Evolutionary conservation across 768 basidiomycete genomes (phyloP).

Genomic region (Hemileccinum rubropunctum): DNA sequence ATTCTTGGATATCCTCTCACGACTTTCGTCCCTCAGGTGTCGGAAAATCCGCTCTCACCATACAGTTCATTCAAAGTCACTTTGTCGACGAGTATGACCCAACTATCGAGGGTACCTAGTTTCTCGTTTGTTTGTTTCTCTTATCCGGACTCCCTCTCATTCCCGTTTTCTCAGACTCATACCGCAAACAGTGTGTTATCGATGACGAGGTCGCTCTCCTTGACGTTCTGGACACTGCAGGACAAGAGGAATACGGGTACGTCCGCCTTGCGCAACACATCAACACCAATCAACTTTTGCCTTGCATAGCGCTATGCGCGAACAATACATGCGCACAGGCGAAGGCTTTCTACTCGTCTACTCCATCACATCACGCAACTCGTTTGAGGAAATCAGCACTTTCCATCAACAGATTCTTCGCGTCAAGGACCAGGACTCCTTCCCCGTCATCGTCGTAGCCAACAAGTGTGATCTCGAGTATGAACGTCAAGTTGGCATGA

Average conservation of each 20-base stretch:
- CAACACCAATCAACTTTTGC: background rate
- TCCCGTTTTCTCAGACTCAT: slow-evolving; percentile 63
- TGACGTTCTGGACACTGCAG: slow-evolving; percentile 96
- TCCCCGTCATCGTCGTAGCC: slow-evolving; percentile 96
- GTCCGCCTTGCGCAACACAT: slow-evolving; percentile 29
- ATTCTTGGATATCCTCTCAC: background rate
- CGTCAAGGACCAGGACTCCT: slow-evolving; percentile 93
- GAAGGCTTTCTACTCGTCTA: slow-evolving; percentile 98
- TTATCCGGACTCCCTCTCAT: background rate
- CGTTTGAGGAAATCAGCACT: slow-evolving; percentile 94
- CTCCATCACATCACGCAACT: slow-evolving; percentile 96
- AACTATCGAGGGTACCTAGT: slow-evolving; percentile 78
- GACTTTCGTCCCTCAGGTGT: slow-evolving; percentile 23
- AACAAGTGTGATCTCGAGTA: slow-evolving; percentile 97
- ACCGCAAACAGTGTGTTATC: slow-evolving; percentile 95
- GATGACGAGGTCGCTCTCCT: slow-evolving; percentile 98
- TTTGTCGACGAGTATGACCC: slow-evolving; percentile 95
- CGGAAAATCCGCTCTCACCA: slow-evolving; percentile 91
- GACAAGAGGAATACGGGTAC: slow-evolving; percentile 97
- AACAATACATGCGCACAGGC: slow-evolving; percentile 98
- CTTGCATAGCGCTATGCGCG: slow-evolving; percentile 84
- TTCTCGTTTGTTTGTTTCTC: background rate
- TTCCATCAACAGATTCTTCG: slow-evolving; percentile 96
- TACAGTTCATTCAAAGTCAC: slow-evolving; percentile 96
- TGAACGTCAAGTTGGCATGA: slow-evolving; percentile 94